phyloP scores from a whole-genome alignment of 2,329 filamentous ascomycete species.

The Alternaria conjuncta region DNA sequence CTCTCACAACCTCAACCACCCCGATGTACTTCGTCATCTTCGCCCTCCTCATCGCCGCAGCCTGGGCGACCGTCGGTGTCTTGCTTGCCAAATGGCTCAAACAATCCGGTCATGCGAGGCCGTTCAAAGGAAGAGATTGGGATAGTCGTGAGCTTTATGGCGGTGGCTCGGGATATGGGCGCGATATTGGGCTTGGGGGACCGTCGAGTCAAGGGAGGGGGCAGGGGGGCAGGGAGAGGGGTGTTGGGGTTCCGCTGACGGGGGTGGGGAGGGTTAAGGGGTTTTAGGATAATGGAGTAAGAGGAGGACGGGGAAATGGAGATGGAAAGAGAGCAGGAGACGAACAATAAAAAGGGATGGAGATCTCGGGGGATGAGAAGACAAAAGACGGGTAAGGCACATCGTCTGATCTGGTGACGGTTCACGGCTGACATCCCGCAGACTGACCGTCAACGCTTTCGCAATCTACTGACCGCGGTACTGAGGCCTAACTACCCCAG shows the following conservation, averaged over 20 bases:
- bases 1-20: too few relatives aligned
- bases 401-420: neutral
- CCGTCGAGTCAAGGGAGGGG: neutral
- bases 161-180: slow-evolving; percentile 17
- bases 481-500: neutral
- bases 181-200: neutral
- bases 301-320: too few relatives aligned
- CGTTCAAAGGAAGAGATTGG: slow-evolving; percentile 16
- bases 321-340: too few relatives aligned
- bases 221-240: slow-evolving; percentile 5
- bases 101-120: slow-evolving; percentile 20
- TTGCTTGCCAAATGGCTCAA: slow-evolving; percentile 27
- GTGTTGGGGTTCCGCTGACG: slow-evolving; percentile 14
- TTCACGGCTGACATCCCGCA: neutral
- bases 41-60: slow-evolving; percentile 21
- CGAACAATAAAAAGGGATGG: too few relatives aligned
- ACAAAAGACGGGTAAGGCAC: too few relatives aligned
- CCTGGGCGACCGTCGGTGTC: slow-evolving; percentile 24
- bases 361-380: too few relatives aligned
- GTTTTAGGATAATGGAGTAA: slow-evolving; percentile 7
- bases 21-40: slow-evolving; percentile 20
- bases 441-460: neutral
- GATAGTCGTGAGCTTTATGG: slow-evolving; percentile 12
- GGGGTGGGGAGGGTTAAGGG: slow-evolving; percentile 27
- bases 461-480: neutral